Evolutionary conservation across 2,329 filamentous ascomycete species (phyloP), one percentile per base, ranked within the genome.

Genomic region (Cladosporium cucumerinum): DNA sequence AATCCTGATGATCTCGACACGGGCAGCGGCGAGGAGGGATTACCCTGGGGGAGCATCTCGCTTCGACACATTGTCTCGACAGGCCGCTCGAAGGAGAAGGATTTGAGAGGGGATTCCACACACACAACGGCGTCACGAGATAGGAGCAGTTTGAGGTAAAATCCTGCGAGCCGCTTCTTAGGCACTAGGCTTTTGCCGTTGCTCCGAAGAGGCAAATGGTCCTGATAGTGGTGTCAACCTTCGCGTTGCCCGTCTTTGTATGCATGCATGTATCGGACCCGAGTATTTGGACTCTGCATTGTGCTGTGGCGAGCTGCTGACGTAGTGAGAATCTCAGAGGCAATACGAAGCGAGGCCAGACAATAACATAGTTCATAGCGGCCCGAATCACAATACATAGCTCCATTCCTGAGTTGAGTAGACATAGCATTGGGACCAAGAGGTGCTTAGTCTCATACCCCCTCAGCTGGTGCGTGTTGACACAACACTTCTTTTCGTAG

Each of bases 31-130:
- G 81, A 86, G 7, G 87, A 87, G 0, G 89, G 89, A 0, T 79
- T 92, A 3, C 89, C 89, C 0, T 92, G 89, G 90, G 90, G 90
- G 39, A 84, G 88, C 23, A 76, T 91, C 68, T 89, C 84, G 66
- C 82, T 92, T 77, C 82, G 79, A 46, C 79, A 84, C 66, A 76
- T 84, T 14, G 76, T 84, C 36, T 75, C 78, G 43, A 74, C 76
- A 28, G 81, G 82, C 16, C 80, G 77, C 66, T 75, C 72, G 30
- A 80, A 78, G 66, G 81, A 83, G 67, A 77, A 78, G 65, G 78
- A 73, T 59, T 82, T 79, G 6, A 67, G 74, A 51, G 77, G 79
- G 63, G 78, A 75, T 34, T 80, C 78, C 12, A 69, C 77, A 18
- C 75, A 78, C 65, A 72, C 77, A 26, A 74, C 74, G 43, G 71